Conservation (phyloP, 1,139 yeast species). For the Geotrichum australiense region DNA sequence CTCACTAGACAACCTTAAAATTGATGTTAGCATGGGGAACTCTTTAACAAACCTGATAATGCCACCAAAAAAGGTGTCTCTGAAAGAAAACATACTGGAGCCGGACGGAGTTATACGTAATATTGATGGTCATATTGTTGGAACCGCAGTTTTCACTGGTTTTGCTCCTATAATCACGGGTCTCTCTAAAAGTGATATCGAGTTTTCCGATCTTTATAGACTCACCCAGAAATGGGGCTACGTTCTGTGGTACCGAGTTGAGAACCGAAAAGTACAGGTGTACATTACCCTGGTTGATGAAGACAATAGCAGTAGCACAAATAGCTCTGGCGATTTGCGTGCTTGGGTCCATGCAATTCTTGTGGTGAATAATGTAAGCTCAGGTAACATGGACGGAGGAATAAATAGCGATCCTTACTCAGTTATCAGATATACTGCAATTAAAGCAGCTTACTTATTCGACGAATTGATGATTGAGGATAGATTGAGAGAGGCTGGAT, state of each 20-base stretch:
- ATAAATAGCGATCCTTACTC: conserved; percentile 18
- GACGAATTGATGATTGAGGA: conserved; percentile 23
- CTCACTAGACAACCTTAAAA: conserved; percentile 25
- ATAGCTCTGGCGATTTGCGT: conserved; percentile 22
- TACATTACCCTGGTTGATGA: conserved; percentile 23
- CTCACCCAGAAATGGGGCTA: conserved; percentile 20
- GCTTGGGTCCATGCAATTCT: conserved; percentile 34
- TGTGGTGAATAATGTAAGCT: conserved; percentile 21
- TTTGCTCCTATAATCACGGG: conserved; percentile 18
- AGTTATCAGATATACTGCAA: conserved; percentile 23
- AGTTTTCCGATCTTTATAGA: conserved; percentile 17
- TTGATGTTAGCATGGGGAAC: conserved; percentile 20
- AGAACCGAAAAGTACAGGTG: conserved; percentile 17
- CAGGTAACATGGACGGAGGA: neutral
- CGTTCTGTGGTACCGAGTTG: conserved; percentile 21
- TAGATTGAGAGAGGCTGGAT: conserved; percentile 25
- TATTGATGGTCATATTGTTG: conserved; percentile 22
- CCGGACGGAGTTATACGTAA: conserved; percentile 30
- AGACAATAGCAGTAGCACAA: conserved; percentile 10
- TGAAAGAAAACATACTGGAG: conserved; percentile 31
- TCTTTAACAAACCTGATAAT: conserved; percentile 27
- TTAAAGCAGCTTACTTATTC: conserved; percentile 24
- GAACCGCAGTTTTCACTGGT: conserved; percentile 23
- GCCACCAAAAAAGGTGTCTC: conserved; percentile 27
- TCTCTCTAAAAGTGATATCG: conserved; percentile 2